These are phyloP conservation scores for Colletotrichum lentis DNA, from an alignment of 2,329 filamentous ascomycete species.

Conservation along the genomic window DNA sequence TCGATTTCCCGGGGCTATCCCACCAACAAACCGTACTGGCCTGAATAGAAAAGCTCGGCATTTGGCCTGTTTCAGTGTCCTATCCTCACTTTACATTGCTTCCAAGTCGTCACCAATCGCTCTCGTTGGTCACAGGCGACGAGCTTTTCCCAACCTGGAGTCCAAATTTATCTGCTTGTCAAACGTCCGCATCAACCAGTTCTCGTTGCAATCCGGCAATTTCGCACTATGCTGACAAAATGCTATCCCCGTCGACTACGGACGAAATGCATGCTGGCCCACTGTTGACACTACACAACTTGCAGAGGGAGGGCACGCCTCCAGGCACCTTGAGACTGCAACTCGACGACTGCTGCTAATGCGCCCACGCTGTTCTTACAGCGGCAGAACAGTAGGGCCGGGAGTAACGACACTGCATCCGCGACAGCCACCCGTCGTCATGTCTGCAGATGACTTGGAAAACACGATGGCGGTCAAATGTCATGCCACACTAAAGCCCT, in stretches of 20 bases:
- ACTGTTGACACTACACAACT: slow-evolving; percentile 26
- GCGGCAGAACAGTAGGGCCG: not conserved
- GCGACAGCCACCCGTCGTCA: slow-evolving; percentile 21
- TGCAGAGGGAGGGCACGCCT: slow-evolving; percentile 21
- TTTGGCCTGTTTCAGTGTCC: not conserved
- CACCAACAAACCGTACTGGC: not conserved
- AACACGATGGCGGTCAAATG: slow-evolving; percentile 16
- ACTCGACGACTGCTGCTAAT: not conserved
- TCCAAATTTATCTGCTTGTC: not conserved
- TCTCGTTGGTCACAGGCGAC: not conserved
- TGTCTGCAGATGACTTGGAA: slow-evolving; percentile 25
- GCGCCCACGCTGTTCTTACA: not conserved
- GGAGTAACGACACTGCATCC: slow-evolving; percentile 27
- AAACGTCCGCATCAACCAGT: slow-evolving; percentile 1
- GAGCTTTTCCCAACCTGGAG: not conserved
- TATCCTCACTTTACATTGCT: not conserved
- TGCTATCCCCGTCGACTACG: slow-evolving; percentile 23
- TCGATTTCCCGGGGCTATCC: not conserved
- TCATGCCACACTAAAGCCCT: slow-evolving; percentile 27
- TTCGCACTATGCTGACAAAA: slow-evolving; percentile 16
- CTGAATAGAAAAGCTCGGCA: not conserved
- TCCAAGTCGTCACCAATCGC: not conserved
- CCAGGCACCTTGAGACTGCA: slow-evolving; percentile 1
- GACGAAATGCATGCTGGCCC: slow-evolving; percentile 37
- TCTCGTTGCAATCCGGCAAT: not conserved